These are phyloP conservation scores for Colletotrichum orbiculare DNA, from an alignment of 2,329 filamentous ascomycete species.

Conservation along the genomic window DNA sequence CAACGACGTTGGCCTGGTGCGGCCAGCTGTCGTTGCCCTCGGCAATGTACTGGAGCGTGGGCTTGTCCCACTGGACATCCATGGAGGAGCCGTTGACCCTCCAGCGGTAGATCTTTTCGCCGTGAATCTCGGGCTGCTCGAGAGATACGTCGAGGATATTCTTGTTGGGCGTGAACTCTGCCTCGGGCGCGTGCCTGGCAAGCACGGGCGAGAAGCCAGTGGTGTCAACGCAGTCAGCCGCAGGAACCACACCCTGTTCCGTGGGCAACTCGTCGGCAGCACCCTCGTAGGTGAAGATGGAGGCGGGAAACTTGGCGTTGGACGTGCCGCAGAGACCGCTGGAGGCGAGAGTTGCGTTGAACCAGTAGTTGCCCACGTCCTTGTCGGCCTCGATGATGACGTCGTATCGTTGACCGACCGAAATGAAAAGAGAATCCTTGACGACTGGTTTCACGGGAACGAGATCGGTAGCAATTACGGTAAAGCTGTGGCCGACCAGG, in stretches of 20 bases:
- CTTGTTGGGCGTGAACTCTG: conserved; percentile 41
- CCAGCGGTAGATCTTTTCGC: conserved; percentile 42
- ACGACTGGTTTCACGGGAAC: conserved; percentile 63
- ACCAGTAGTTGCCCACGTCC: conserved; percentile 53
- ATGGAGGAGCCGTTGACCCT: conserved; percentile 47
- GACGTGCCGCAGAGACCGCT: conserved; percentile 45
- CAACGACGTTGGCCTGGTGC: conserved; percentile 38
- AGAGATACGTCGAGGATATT: conserved; percentile 40
- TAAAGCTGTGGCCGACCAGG: conserved; percentile 62
- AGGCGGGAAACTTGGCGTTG: conserved; percentile 46
- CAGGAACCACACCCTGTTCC: conserved; percentile 39
- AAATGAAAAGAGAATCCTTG: conserved; percentile 60
- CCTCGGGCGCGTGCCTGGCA: conserved; percentile 38
- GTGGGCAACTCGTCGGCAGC: conserved; percentile 45
- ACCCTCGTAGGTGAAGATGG: conserved; percentile 51
- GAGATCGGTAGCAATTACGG: conserved; percentile 64
- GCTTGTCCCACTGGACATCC: conserved; percentile 52
- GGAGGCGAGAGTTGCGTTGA: conserved; percentile 48
- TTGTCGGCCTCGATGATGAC: conserved; percentile 50
- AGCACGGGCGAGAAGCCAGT: conserved; percentile 41
- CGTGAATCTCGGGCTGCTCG: conserved; percentile 34
- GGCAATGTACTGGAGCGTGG: conserved; percentile 46
- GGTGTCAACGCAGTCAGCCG: conserved; percentile 38
- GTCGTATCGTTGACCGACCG: conserved; percentile 58
- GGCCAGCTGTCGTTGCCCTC: conserved; percentile 38